A percentile compares a stretch with the other conserved stretches of the same genome.
Evolutionary conservation across 257 asterid genomes (phyloP).

Genomic region (Lycium barbarum): DNA sequence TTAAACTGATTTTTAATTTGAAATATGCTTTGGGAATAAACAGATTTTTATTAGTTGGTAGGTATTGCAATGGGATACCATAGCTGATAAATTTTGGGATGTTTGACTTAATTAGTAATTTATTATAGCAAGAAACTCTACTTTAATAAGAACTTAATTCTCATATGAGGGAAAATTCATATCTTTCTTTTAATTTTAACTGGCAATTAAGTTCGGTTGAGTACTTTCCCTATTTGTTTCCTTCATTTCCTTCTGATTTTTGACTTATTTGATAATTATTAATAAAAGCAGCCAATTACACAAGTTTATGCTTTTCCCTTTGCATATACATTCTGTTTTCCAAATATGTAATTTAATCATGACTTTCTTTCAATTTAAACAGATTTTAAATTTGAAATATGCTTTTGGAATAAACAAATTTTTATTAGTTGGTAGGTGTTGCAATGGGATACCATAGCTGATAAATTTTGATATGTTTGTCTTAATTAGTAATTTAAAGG

Average conservation of each 20-base stretch:
- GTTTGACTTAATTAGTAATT: too few relatives aligned
- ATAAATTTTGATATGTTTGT: too few relatives aligned
- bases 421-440: neutral
- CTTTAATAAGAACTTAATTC: too few relatives aligned
- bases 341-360: neutral
- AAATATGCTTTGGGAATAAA: too few relatives aligned
- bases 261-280: neutral
- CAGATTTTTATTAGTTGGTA: neutral
- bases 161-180: neutral
- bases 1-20: neutral
- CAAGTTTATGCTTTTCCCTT: neutral
- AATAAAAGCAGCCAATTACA: neutral
- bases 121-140: neutral
- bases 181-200: too few relatives aligned
- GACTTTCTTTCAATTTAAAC: neutral
- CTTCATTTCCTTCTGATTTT: neutral
- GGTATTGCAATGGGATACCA: too few relatives aligned
- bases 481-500: neutral
- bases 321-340: neutral
- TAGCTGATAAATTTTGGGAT: too few relatives aligned
- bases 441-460: too few relatives aligned
- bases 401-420: too few relatives aligned
- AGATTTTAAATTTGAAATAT: neutral
- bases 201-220: too few relatives aligned
- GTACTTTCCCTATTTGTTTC: neutral